Evolutionary conservation across 73 alveolate species (phyloP).

Genomic region (Paramecium tetraurelia): DNA sequence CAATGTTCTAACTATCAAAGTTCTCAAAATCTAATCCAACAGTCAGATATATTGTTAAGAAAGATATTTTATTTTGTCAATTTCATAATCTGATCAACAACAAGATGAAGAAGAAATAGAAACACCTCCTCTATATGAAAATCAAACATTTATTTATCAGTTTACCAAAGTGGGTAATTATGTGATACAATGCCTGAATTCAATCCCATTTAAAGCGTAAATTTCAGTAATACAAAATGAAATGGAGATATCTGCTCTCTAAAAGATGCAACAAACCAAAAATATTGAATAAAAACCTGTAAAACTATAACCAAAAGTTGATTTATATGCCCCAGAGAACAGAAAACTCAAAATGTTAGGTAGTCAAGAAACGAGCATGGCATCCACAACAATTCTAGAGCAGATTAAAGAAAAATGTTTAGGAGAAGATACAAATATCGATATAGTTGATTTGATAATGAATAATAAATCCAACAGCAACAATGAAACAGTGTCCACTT

Average conservation of each 20-base stretch:
- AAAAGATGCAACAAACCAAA: background rate
- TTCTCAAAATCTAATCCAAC: background rate
- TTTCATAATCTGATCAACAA: background rate
- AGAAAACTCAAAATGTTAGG: background rate
- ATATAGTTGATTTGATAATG: background rate
- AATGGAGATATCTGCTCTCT: background rate
- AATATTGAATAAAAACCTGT: background rate
- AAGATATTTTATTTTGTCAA: slow-evolving; percentile 11
- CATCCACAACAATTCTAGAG: background rate
- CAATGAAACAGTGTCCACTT: background rate
- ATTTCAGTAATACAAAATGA: background rate
- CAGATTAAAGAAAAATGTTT: slow-evolving; percentile 12
- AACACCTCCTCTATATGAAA: slow-evolving; percentile 39
- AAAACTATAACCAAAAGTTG: background rate
- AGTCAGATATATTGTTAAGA: slow-evolving; percentile 1
- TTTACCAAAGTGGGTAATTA: background rate
- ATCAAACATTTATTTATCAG: background rate
- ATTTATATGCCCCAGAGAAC: background rate
- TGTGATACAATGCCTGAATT: background rate
- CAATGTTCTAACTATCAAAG: background rate
- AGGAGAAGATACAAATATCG: background rate
- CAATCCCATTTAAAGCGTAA: slow-evolving; percentile 16
- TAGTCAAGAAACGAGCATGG: background rate
- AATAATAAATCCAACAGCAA: background rate
- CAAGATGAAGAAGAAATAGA: slow-evolving; percentile 6